Conservation (phyloP, 441 rosid genomes). For the Syzygium syzygioides region DNA sequence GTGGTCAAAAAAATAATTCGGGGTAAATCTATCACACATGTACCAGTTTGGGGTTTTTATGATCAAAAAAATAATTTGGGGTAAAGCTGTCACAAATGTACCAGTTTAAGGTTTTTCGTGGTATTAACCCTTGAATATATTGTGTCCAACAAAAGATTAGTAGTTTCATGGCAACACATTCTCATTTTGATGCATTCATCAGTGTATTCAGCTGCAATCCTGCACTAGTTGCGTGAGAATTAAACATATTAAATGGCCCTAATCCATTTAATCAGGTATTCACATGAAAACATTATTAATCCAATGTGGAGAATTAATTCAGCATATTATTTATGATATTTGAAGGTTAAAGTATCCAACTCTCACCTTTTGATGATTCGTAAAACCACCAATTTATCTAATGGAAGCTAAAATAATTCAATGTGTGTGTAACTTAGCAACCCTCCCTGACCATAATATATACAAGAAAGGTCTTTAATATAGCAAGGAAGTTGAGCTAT, state of each 20-base stretch:
- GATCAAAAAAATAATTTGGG: no score
- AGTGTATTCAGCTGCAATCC: fast-evolving
- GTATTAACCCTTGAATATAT: background rate
- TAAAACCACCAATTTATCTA: background rate
- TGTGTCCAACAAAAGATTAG: background rate
- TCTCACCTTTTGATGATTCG: background rate
- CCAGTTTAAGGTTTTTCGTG: no score
- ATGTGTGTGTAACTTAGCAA: background rate
- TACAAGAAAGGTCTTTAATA: no score
- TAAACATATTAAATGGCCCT: background rate
- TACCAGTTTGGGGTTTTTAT: no score
- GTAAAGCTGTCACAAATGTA: no score
- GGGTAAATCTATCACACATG: no score
- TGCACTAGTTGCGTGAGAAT: background rate
- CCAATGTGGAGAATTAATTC: background rate
- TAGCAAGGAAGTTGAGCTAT: no score
- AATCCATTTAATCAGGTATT: background rate
- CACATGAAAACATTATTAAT: background rate
- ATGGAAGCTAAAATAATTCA: background rate
- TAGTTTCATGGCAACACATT: background rate
- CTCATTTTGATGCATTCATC: background rate
- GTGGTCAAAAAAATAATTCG: no score
- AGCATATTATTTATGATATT: no score
- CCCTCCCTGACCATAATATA: no score
- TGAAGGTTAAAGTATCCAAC: background rate